phyloP scores from a whole-genome alignment of 139 green algal species.

The Picochlorum costavermella region DNA sequence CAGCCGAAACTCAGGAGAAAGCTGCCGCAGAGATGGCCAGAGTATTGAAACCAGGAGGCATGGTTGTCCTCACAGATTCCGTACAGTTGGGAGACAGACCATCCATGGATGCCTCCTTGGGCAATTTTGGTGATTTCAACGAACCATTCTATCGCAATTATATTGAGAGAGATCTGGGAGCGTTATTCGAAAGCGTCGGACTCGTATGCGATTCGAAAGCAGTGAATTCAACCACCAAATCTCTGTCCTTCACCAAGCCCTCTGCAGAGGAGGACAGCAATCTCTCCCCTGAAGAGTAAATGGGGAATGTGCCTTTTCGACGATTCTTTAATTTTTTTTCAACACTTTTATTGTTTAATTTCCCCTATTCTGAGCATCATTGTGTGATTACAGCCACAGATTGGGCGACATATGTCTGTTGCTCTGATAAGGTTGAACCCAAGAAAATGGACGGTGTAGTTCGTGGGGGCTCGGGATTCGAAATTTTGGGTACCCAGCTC shows the following conservation, averaged over 20 bases:
- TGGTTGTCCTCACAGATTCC: constrained; percentile 48
- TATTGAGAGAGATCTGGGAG: constrained; percentile 31
- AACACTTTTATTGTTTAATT: background rate
- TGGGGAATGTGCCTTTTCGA: no score
- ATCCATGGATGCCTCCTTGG: constrained; percentile 36
- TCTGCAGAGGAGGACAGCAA: constrained; percentile 4
- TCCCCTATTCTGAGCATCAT: background rate
- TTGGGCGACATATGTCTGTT: no score
- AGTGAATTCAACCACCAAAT: constrained; percentile 53
- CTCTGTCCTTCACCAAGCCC: constrained; percentile 57
- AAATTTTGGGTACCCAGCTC: no score
- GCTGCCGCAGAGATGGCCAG: constrained; percentile 58
- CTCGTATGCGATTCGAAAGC: constrained; percentile 61
- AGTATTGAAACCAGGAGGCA: constrained; percentile 67
- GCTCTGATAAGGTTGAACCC: no score
- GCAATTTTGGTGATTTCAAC: constrained; percentile 58
- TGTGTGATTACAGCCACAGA: no score
- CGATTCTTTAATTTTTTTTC: background rate
- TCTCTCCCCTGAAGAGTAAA: background rate
- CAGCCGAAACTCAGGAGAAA: constrained; percentile 27
- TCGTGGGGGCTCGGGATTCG: no score
- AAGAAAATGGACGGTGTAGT: no score
- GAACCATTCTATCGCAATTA: constrained; percentile 67
- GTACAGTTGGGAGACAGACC: constrained; percentile 51
- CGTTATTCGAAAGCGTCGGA: constrained; percentile 47